Percentiles rank a stretch among this genome's conserved stretches.
Conservation (phyloP, 2,329 filamentous ascomycete genomes). For the Xylariaceae sp. region DNA sequence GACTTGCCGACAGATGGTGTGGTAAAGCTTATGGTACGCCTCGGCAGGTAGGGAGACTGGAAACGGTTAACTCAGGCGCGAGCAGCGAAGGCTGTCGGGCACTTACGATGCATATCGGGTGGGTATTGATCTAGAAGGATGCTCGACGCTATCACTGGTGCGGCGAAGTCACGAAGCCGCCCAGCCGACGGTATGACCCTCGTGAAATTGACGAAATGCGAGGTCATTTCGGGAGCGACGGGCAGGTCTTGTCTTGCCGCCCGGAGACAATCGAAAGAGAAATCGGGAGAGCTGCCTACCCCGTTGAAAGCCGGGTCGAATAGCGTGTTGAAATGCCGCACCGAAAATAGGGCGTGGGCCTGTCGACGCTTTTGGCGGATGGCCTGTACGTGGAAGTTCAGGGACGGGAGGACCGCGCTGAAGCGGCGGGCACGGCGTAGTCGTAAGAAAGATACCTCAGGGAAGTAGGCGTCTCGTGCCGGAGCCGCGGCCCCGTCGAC, state of each 20-base stretch:
- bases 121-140: no score
- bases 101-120: no score
- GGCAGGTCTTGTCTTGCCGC: conserved; percentile 2
- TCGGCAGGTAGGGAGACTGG: not conserved
- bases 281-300: not conserved
- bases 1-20: conserved; percentile 1
- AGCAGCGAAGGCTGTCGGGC: no score
- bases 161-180: no score
- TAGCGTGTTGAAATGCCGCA: not conserved
- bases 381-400: not conserved
- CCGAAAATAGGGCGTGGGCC: not conserved
- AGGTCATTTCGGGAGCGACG: not conserved
- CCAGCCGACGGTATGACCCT: no score
- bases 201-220: conserved; percentile 1
- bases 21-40: conserved; percentile 8
- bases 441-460: not conserved
- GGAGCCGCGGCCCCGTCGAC: not conserved
- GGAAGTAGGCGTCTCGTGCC: not conserved
- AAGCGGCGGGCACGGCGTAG: not conserved
- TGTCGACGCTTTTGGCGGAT: not conserved
- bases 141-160: no score
- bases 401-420: not conserved
- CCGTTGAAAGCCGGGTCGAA: not conserved
- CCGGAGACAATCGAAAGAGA: conserved; percentile 3
- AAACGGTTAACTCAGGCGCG: no score